A percentile compares a stretch with the other conserved stretches of the same genome.
These are phyloP conservation scores for Salix dunnii DNA, from an alignment of 345 rosid genomes.

Conservation along the genomic window DNA sequence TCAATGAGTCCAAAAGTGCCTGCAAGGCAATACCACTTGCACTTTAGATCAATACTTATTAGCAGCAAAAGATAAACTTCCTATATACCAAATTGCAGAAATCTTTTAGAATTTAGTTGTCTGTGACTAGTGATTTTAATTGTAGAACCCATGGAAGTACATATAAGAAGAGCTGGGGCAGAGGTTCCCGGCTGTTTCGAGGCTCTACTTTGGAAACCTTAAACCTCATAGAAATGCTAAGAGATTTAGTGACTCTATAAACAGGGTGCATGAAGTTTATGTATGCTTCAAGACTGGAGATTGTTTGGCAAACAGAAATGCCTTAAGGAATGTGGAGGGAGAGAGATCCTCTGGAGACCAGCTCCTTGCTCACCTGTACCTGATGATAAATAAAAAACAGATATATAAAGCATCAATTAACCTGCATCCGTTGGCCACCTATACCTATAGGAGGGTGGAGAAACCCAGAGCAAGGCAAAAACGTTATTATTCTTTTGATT, in stretches of 20 bases:
- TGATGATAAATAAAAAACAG: background rate
- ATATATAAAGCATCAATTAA: background rate
- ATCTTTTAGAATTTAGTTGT: background rate
- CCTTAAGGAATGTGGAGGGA: background rate
- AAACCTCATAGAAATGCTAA: background rate
- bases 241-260: background rate
- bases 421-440: background rate
- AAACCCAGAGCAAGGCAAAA: background rate
- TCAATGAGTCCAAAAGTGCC: conserved; percentile 7
- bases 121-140: background rate
- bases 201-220: background rate
- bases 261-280: background rate
- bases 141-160: background rate
- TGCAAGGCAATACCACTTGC: conserved; percentile 6
- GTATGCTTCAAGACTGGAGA: background rate
- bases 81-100: background rate
- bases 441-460: background rate
- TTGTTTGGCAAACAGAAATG: background rate
- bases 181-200: background rate
- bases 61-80: background rate
- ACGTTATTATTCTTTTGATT: background rate
- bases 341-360: background rate
- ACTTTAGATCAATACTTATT: conserved; percentile 5
- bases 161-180: background rate
- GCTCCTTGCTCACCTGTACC: background rate